Evolutionary conservation across 345 rosid genomes (phyloP).

Genomic region (Pugionium cornutum): DNA sequence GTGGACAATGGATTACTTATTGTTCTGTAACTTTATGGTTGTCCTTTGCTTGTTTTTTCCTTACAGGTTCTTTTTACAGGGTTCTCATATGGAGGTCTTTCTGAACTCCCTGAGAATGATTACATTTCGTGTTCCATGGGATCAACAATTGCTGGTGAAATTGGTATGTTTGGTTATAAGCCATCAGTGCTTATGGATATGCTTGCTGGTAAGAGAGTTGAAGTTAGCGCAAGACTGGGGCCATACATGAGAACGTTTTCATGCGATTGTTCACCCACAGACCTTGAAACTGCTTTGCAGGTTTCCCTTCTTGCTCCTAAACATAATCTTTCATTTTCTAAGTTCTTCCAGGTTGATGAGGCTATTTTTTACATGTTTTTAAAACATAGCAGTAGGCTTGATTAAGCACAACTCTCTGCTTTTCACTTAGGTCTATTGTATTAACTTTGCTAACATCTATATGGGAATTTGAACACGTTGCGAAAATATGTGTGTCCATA

Average conservation of each 20-base stretch:
- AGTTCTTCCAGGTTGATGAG: constrained; percentile 6
- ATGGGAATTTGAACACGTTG: constrained; percentile 1
- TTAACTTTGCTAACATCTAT: constrained; percentile 19
- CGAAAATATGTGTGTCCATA: constrained; percentile 7
- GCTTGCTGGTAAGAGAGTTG: constrained; percentile 98
- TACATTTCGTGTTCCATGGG: constrained; percentile 87
- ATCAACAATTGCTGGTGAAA: constrained; percentile 86
- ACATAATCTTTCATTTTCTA: constrained; percentile 9
- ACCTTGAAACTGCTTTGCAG: constrained; percentile 94
- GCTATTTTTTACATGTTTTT: not conserved
- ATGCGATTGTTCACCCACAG: constrained; percentile 86
- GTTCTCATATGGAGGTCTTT: constrained; percentile 91
- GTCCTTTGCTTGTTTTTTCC: constrained; percentile 24
- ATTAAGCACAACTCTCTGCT: constrained; percentile 15
- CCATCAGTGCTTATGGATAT: constrained; percentile 84
- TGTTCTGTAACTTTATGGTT: constrained; percentile 24
- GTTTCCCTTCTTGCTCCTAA: constrained; percentile 46
- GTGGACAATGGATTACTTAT: constrained; percentile 2
- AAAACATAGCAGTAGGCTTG: constrained; percentile 12
- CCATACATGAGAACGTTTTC: constrained; percentile 82
- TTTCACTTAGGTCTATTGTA: not conserved
- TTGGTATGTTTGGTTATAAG: constrained; percentile 85
- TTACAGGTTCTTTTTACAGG: constrained; percentile 84
- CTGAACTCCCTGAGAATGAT: constrained; percentile 80
- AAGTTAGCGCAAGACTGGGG: constrained; percentile 71